Evolutionary conservation across 257 asterid species (phyloP).

Genomic region (Fraxinus excelsior): DNA sequence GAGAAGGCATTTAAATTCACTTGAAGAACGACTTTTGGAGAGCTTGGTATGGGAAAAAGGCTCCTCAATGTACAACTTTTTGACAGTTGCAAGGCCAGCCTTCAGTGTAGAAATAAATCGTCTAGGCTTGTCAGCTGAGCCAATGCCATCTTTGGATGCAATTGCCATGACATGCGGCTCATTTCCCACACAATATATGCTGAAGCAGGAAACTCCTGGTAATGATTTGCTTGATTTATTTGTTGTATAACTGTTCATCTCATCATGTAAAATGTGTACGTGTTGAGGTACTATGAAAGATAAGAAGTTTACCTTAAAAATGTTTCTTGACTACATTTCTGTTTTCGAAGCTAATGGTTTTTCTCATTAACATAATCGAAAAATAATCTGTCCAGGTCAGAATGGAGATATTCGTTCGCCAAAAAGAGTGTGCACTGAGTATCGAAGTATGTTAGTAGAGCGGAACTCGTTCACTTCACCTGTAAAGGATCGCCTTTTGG

Average conservation of each 20-base stretch:
- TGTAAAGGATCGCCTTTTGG: constrained; percentile 86
- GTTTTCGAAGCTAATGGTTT: neutral
- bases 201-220: constrained; percentile 71
- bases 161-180: constrained; percentile 65
- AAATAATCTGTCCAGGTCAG: constrained; percentile 57
- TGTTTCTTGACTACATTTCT: neutral
- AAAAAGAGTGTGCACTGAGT: constrained; percentile 72
- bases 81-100: constrained; percentile 79
- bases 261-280: neutral
- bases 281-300: constrained; percentile 1
- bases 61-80: constrained; percentile 96
- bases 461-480: constrained; percentile 96
- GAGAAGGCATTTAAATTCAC: constrained; percentile 89
- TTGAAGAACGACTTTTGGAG: constrained; percentile 93
- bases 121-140: constrained; percentile 89
- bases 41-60: constrained; percentile 99
- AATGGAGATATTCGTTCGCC: constrained; percentile 90
- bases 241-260: constrained; percentile 8
- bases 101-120: constrained; percentile 84
- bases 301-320: neutral
- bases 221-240: constrained; percentile 24
- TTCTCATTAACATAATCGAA: neutral
- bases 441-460: constrained; percentile 85
- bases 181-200: constrained; percentile 45
- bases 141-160: constrained; percentile 97